Evolutionary conservation across 805 yeast species (phyloP), one percentile per base, ranked within the genome.

Genomic region (Torulaspora franciscae): DNA sequence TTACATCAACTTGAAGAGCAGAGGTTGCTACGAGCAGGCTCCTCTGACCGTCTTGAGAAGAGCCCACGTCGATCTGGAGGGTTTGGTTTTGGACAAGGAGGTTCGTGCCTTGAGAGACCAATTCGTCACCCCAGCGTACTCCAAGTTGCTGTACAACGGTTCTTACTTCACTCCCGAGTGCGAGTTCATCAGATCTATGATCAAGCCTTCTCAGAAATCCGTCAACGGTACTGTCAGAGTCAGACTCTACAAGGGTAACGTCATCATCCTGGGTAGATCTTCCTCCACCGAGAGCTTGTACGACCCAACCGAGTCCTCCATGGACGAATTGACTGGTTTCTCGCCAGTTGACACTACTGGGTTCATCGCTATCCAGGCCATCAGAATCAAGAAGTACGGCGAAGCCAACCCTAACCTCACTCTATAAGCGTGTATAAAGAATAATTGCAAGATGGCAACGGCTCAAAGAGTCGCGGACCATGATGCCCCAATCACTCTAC

Each of bases 1-100:
- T 77, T 93, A 93, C 71, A 93, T 93, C 64, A 98, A 98, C 69
- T 85, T 93, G 70, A 93, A 93, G 72, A 90, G 98, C 53, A 88
- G 99, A 78, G 99, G 99, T 48, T 93, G 99, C 77, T 93, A 93
- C 75, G 99, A 93, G 74, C 95, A 98, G 53, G 99, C 99, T 57
- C 99, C 98, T 69, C 80, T 93, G 62, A 91, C 99, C 50, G 68
- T 93, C 51, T 82, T 93, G 71, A 88, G 99, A 80, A 70, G 80
- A 45, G 86, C 98, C 38, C 99, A 93, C 71, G 80, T 93, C 67
- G 99, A 93, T 69, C 75, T 93, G 60, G 99, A 93, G 75, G 99
- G 99, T 61, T 81, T 93, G 61, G 91, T 95, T 33, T 74, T 93
- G 62, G 99, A 93, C 73, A 85, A 97, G 71, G 99, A 93, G 73